Percentiles rank a stretch among this genome's conserved stretches.
Evolutionary conservation across 371 early-diverging fungal species (phyloP).

Genomic region (Encephalitozoon romaleae): DNA sequence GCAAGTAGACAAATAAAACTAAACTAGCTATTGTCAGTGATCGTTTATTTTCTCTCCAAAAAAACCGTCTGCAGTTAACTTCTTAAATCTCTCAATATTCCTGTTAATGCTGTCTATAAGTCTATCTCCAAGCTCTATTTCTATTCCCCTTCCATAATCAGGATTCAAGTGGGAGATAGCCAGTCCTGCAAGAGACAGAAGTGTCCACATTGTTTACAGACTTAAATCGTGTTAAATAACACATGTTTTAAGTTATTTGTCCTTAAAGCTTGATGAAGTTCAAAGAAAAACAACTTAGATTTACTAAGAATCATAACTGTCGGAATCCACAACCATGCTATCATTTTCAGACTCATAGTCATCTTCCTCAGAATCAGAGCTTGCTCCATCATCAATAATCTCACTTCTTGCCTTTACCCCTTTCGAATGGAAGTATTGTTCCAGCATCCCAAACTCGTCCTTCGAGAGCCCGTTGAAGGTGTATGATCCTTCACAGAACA

Average conservation of each 20-base stretch:
- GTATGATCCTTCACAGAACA: slow-evolving; percentile 45
- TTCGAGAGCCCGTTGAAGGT: slow-evolving; percentile 57
- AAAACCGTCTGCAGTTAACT: neutral
- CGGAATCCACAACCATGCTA: slow-evolving; percentile 20
- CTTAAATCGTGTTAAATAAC: neutral
- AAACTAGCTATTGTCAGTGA: neutral
- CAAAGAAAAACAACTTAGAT: neutral
- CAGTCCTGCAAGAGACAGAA: neutral
- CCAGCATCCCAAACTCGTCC: slow-evolving; percentile 56
- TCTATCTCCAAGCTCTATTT: neutral
- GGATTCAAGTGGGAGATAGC: neutral
- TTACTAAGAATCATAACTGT: neutral
- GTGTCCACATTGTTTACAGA: neutral
- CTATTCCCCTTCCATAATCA: neutral
- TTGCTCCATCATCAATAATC: slow-evolving; percentile 51
- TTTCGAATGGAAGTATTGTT: slow-evolving; percentile 53
- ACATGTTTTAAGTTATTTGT: neutral
- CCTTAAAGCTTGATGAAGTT: neutral
- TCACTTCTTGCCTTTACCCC: slow-evolving; percentile 53
- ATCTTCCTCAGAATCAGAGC: slow-evolving; percentile 25
- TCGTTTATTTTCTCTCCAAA: neutral
- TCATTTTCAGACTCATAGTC: slow-evolving; percentile 16
- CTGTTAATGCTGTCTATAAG: neutral
- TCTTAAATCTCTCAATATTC: neutral
- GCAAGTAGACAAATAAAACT: too few relatives aligned